These are phyloP conservation scores for Mycena pura DNA, from an alignment of 768 basidiomycete genomes.

Conservation along the genomic window DNA sequence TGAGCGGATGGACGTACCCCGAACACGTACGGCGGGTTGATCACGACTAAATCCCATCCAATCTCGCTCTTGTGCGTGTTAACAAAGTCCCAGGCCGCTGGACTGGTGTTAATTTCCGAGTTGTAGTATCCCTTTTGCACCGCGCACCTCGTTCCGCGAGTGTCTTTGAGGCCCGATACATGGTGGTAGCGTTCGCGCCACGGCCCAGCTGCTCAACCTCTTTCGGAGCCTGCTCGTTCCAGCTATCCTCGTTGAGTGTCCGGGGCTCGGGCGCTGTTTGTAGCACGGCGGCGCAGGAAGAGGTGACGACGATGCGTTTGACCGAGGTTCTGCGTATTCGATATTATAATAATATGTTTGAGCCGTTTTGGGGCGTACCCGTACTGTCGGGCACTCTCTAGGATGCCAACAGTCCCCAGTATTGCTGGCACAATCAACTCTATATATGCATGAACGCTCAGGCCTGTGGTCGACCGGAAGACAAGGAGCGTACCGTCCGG, in stretches of 20 bases:
- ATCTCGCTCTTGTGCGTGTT: slow-evolving; percentile 44
- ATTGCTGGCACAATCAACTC: slow-evolving; percentile 43
- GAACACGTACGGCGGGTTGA: slow-evolving; percentile 59
- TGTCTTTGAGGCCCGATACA: slow-evolving; percentile 66
- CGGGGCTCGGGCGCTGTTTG: slow-evolving; percentile 30
- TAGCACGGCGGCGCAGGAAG: slow-evolving; percentile 58
- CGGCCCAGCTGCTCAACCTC: slow-evolving; percentile 57
- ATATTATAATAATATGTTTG: neutral
- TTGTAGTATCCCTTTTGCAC: too few relatives aligned
- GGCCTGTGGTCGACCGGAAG: neutral
- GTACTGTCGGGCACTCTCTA: slow-evolving; percentile 46
- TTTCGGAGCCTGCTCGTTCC: slow-evolving; percentile 60
- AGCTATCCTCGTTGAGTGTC: slow-evolving; percentile 57
- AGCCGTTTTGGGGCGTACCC: slow-evolving; percentile 34
- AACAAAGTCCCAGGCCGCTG: slow-evolving; percentile 51
- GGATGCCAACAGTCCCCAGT: slow-evolving; percentile 47
- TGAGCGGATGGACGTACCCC: slow-evolving; percentile 31
- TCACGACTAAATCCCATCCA: slow-evolving; percentile 57
- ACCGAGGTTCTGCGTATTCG: slow-evolving; percentile 35
- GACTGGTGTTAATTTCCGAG: too few relatives aligned
- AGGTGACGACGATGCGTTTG: slow-evolving; percentile 68
- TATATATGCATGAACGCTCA: neutral
- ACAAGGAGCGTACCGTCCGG: slow-evolving; percentile 40
- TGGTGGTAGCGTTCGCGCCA: slow-evolving; percentile 44
- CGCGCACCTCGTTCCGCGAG: slow-evolving; percentile 64